Percentiles rank a stretch among this genome's conserved stretches.
Conservation (phyloP, 2,329 filamentous ascomycete genomes). For the Blastomyces silverae region DNA sequence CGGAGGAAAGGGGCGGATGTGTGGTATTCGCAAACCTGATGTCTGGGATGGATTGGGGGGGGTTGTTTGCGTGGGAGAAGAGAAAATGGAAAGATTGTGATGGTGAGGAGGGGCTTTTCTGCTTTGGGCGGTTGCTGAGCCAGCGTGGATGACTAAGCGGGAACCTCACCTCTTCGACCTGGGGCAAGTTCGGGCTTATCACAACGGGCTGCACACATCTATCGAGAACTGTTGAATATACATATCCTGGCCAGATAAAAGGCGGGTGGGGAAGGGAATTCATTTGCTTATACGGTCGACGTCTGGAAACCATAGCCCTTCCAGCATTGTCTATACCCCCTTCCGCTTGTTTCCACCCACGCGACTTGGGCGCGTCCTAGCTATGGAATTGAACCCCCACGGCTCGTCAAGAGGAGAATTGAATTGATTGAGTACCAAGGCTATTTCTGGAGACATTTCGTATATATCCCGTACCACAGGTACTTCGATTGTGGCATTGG, state of each 20-base stretch:
- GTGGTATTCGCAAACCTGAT: neutral
- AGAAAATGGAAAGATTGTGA: slow-evolving; percentile 6
- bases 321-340: neutral
- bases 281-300: neutral
- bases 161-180: neutral
- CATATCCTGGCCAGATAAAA: neutral
- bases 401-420: neutral
- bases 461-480: neutral
- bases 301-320: neutral
- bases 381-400: neutral
- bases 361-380: neutral
- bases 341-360: neutral
- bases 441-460: neutral
- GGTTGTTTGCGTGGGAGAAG: slow-evolving; percentile 15
- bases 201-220: neutral
- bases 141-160: slow-evolving; percentile 1
- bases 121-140: slow-evolving; percentile 10
- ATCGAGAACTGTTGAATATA: neutral
- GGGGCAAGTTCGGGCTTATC: too few relatives aligned
- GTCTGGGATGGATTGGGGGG: slow-evolving; percentile 12
- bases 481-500: neutral
- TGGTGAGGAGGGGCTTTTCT: slow-evolving; percentile 16
- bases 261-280: neutral
- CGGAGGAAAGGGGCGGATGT: slow-evolving; percentile 10
- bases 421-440: neutral